Evolutionary conservation across 306 rosid genomes (phyloP).

Genomic region (Canavalia gladiata): DNA sequence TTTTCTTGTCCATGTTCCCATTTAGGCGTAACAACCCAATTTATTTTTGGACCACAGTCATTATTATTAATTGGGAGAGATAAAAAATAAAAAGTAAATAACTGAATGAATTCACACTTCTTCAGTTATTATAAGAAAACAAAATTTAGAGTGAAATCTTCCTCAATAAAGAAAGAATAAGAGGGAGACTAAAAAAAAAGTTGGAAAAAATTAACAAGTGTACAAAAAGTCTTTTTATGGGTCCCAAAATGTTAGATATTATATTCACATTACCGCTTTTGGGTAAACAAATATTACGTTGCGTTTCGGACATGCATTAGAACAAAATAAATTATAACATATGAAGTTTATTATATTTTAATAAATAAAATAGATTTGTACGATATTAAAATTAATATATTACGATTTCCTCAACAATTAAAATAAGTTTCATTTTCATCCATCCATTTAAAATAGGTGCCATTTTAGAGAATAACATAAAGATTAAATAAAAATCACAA

Average conservation of each 20-base stretch:
- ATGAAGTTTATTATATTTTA: not conserved
- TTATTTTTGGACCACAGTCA: constrained; percentile 38
- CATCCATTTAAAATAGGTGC: not conserved
- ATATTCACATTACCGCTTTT: constrained; percentile 2
- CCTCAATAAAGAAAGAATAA: not conserved
- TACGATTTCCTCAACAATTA: not conserved
- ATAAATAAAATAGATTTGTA: not conserved
- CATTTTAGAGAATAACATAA: not conserved
- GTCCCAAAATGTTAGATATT: constrained; percentile 40
- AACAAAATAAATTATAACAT: not conserved
- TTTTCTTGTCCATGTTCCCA: constrained; percentile 1
- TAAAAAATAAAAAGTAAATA: not conserved
- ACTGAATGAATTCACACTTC: not conserved
- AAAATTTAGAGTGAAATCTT: constrained; percentile 12
- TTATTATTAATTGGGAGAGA: not conserved
- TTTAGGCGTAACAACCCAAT: not conserved
- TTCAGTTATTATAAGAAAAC: constrained; percentile 24
- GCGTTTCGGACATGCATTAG: not conserved
- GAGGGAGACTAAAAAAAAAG: constrained; percentile 17
- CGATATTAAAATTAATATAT: not conserved
- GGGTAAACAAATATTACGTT: not conserved
- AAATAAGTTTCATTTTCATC: not conserved
- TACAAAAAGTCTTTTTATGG: constrained; percentile 49
- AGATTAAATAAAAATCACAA: too few species aligned
- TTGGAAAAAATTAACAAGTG: constrained; percentile 6